Conservation (phyloP, 192 early-diverging fungal species). For the Pilaira anomala region DNA sequence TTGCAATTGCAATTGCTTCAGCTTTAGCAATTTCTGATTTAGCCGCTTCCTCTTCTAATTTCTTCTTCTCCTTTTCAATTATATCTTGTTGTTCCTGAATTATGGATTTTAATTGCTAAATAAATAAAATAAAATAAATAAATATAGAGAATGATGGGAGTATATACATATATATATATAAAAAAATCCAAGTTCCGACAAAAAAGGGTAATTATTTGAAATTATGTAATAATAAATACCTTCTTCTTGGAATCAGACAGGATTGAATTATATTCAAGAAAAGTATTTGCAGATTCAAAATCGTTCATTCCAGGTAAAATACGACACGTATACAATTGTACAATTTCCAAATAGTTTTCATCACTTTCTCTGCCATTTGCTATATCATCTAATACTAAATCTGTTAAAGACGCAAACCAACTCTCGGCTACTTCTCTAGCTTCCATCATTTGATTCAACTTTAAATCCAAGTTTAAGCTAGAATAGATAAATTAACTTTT, state of each 20-base stretch:
- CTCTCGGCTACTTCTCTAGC: slow-evolving; percentile 35
- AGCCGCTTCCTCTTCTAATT: neutral
- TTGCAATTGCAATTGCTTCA: neutral
- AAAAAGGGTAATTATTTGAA: neutral
- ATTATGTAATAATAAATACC: slow-evolving; percentile 19
- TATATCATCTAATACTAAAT: slow-evolving; percentile 14
- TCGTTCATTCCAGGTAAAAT: slow-evolving; percentile 25
- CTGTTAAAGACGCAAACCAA: slow-evolving; percentile 34
- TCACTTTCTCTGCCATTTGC: slow-evolving; percentile 1
- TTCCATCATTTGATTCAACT: slow-evolving; percentile 9
- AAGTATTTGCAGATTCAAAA: slow-evolving; percentile 30
- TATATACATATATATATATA: neutral
- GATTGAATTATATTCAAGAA: slow-evolving; percentile 36
- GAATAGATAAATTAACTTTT: neutral
- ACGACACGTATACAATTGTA: slow-evolving; percentile 26
- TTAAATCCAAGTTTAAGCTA: slow-evolving; percentile 15
- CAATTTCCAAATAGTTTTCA: slow-evolving; percentile 24
- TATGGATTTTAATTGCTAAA: neutral
- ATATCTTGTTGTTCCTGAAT: neutral
- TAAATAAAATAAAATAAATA: neutral
- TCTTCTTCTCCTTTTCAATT: slow-evolving; percentile 15
- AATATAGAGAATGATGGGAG: neutral
- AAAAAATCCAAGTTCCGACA: neutral
- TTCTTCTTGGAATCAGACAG: slow-evolving; percentile 25
- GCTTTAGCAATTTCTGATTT: neutral